phyloP scores from a whole-genome alignment of 2,329 filamentous ascomycete genomes.

The Epichloe scottii region DNA sequence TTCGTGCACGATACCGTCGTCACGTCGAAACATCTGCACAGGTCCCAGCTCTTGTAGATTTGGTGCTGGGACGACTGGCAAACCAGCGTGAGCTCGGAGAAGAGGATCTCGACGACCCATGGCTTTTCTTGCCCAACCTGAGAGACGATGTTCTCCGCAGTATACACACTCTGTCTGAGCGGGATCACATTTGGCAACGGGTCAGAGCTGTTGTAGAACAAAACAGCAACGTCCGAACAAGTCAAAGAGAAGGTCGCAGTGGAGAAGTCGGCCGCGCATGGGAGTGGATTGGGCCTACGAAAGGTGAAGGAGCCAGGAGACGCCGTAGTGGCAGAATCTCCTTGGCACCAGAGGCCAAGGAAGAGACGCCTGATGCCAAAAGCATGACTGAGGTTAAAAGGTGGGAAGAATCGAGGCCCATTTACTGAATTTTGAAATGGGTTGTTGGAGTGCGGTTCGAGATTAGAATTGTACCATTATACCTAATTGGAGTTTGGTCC shows the following conservation, averaged over 20 bases:
- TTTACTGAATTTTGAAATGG: conserved; percentile 20
- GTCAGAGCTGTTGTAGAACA: conserved; percentile 79
- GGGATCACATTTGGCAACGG: conserved; percentile 72
- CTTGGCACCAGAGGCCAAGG: conserved; percentile 26
- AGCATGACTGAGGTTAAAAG: conserved; percentile 19
- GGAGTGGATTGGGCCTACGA: conserved; percentile 55
- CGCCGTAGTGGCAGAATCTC: conserved; percentile 42
- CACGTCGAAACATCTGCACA: conserved; percentile 54
- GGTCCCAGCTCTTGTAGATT: conserved; percentile 71
- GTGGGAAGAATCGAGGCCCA: conserved; percentile 30
- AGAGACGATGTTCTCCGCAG: conserved; percentile 80
- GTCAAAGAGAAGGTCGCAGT: conserved; percentile 54
- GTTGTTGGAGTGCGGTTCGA: not conserved
- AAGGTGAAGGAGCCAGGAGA: conserved; percentile 30
- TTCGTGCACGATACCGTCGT: conserved; percentile 48
- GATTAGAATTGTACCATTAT: not conserved
- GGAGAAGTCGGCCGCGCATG: conserved; percentile 55
- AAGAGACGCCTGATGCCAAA: conserved; percentile 18
- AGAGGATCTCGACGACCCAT: conserved; percentile 55
- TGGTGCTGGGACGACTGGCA: conserved; percentile 73
- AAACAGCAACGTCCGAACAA: conserved; percentile 79
- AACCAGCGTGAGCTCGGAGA: conserved; percentile 74
- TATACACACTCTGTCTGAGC: conserved; percentile 62
- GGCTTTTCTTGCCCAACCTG: conserved; percentile 77
- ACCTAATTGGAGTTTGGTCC: not conserved